Conservation (phyloP, 192 early-diverging fungal species). For the Geranomyces michiganensis region DNA sequence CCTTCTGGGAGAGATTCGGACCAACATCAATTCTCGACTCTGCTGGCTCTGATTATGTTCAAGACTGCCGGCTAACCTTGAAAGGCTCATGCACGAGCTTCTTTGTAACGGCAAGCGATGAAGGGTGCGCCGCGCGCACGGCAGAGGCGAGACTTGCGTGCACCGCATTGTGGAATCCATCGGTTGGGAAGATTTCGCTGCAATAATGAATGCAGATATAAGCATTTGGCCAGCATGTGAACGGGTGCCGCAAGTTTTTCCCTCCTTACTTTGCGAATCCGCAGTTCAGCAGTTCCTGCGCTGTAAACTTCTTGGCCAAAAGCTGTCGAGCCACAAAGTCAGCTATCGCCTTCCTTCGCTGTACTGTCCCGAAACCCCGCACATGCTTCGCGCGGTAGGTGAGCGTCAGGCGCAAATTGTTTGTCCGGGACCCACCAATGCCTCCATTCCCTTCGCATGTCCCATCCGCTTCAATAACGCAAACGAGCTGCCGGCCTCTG, state of each 20-base stretch:
- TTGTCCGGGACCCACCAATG: slow-evolving; percentile 28
- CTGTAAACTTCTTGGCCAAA: slow-evolving; percentile 28
- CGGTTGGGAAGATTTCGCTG: slow-evolving; percentile 22
- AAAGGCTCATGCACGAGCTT: slow-evolving; percentile 5
- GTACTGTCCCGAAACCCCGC: no score
- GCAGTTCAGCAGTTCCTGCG: slow-evolving; percentile 24
- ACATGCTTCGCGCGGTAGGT: no score
- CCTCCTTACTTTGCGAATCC: slow-evolving; percentile 34
- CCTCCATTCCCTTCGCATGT: slow-evolving; percentile 30
- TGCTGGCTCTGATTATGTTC: no score
- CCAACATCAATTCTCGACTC: background rate
- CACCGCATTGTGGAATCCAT: slow-evolving; percentile 14
- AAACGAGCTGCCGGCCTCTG: slow-evolving; percentile 35
- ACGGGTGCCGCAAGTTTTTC: background rate
- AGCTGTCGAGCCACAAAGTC: slow-evolving; percentile 7
- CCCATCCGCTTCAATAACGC: slow-evolving; percentile 32
- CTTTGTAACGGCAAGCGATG: slow-evolving; percentile 26
- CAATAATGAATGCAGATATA: background rate
- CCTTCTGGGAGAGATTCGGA: background rate
- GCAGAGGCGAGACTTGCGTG: background rate
- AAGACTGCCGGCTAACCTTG: slow-evolving; percentile 4
- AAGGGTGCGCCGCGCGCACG: slow-evolving; percentile 2
- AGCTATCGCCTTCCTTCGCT: no score
- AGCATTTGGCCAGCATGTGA: background rate
- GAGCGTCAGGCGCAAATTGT: no score